These are phyloP conservation scores for Nicotiana obtusifolia DNA, from an alignment of 257 asterid genomes.

Conservation along the genomic window DNA sequence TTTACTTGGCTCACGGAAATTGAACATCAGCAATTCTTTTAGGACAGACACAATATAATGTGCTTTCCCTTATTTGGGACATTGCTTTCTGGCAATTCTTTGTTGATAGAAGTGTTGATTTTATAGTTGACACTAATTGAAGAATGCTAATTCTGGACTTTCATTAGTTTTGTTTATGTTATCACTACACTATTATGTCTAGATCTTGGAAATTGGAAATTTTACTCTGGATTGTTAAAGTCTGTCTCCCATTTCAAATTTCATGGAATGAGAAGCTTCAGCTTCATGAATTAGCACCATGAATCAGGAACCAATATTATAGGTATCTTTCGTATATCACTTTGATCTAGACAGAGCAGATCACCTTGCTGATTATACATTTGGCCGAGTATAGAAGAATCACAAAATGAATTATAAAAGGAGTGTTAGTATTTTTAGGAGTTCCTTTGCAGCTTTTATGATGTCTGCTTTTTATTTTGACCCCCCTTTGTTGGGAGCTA, in stretches of 20 bases:
- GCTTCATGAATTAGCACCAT: neutral
- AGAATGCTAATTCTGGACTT: neutral
- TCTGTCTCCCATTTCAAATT: neutral
- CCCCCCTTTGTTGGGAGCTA: too few species aligned
- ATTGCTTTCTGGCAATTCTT: neutral
- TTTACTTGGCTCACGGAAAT: neutral
- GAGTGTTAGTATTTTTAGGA: neutral
- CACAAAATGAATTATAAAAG: neutral
- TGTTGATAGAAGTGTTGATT: neutral
- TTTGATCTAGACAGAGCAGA: neutral
- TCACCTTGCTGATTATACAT: neutral
- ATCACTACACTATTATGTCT: neutral
- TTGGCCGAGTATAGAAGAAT: neutral
- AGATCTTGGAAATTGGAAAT: neutral
- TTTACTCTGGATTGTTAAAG: neutral
- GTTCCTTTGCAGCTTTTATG: neutral
- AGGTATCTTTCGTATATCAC: neutral
- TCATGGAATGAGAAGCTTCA: neutral
- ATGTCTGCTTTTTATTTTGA: neutral
- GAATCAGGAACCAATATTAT: neutral
- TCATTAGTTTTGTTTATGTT: neutral
- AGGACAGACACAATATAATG: neutral
- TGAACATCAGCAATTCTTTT: neutral
- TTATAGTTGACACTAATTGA: neutral
- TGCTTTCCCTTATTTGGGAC: neutral